A percentile compares a stretch with the other conserved stretches of the same genome.
Conservation (phyloP, 768 basidiomycete species). For the Calocybe gangraenosa region DNA sequence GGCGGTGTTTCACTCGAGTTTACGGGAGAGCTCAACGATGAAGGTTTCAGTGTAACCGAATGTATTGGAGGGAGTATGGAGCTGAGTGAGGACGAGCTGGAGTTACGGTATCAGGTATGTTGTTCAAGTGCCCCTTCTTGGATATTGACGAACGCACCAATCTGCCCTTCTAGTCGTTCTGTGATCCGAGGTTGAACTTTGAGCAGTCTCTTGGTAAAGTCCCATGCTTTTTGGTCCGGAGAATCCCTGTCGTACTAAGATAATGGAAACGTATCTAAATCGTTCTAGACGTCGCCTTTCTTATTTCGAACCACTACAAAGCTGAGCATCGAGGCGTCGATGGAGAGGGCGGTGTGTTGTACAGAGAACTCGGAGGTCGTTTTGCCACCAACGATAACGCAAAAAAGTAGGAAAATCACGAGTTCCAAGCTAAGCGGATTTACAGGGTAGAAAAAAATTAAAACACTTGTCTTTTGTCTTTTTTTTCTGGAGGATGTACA, state of each 20-base stretch:
- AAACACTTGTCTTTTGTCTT: too few relatives aligned
- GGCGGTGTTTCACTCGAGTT: slow-evolving; percentile 88
- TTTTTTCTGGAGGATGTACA: too few relatives aligned
- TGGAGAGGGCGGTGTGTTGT: slow-evolving; percentile 28
- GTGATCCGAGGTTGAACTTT: slow-evolving; percentile 91
- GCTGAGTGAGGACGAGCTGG: slow-evolving; percentile 82
- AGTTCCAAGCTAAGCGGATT: too few relatives aligned
- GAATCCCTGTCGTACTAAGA: slow-evolving; percentile 2
- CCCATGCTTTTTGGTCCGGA: background rate
- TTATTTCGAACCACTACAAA: slow-evolving; percentile 79
- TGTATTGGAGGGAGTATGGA: slow-evolving; percentile 97
- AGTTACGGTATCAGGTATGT: slow-evolving; percentile 87
- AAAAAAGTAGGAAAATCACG: too few relatives aligned
- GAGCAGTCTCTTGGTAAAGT: slow-evolving; percentile 86
- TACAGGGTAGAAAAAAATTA: too few relatives aligned
- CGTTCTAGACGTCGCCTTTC: slow-evolving; percentile 76
- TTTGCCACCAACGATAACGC: slow-evolving; percentile 14
- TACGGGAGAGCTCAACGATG: slow-evolving; percentile 86
- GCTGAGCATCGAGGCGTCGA: slow-evolving; percentile 47
- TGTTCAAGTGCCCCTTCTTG: too few relatives aligned
- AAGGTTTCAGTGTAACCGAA: slow-evolving; percentile 94
- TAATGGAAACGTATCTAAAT: background rate
- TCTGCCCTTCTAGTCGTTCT: slow-evolving; percentile 62
- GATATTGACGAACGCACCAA: too few relatives aligned
- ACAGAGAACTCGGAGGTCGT: slow-evolving; percentile 30